Evolutionary conservation across 169 alveolate species (phyloP).

Genomic region (Plasmodium coatneyi): DNA sequence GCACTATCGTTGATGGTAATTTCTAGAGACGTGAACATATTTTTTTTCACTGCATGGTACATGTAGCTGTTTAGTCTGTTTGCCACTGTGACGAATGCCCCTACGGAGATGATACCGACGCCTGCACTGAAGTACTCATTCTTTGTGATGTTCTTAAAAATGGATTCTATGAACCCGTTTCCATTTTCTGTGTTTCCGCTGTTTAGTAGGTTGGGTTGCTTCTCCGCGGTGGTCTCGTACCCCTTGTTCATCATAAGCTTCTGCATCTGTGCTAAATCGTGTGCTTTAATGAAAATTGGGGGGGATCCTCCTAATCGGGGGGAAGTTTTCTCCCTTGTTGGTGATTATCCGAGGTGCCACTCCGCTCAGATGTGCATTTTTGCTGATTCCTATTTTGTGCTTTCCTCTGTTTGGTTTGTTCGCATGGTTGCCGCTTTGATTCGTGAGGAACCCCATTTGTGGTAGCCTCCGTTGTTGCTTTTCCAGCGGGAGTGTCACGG

Average conservation of each 20-base stretch:
- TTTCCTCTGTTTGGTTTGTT: background rate
- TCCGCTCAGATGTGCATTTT: background rate
- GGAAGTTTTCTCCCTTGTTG: background rate
- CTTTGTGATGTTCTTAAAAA: slow-evolving; percentile 68
- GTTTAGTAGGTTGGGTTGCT: background rate
- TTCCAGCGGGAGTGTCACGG: background rate
- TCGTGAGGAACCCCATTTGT: background rate
- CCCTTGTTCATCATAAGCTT: slow-evolving; percentile 33
- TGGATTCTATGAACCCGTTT: slow-evolving; percentile 45
- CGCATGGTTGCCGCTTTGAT: background rate
- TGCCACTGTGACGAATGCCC: slow-evolving; percentile 72
- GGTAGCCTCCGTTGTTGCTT: background rate
- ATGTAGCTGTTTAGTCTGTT: slow-evolving; percentile 71
- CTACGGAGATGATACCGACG: slow-evolving; percentile 77
- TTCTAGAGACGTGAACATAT: slow-evolving; percentile 75
- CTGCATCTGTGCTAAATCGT: slow-evolving; percentile 14
- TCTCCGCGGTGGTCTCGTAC: slow-evolving; percentile 13
- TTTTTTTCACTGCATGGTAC: slow-evolving; percentile 71
- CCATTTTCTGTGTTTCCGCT: background rate
- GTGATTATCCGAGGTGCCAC: background rate
- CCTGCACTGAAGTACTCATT: slow-evolving; percentile 78
- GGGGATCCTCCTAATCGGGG: background rate
- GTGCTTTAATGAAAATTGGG: background rate
- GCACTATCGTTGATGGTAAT: slow-evolving; percentile 82
- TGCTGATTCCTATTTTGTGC: background rate